Evolutionary conservation across 805 yeast genomes (phyloP).

Genomic region (Helenozyma rhizophorensis): DNA sequence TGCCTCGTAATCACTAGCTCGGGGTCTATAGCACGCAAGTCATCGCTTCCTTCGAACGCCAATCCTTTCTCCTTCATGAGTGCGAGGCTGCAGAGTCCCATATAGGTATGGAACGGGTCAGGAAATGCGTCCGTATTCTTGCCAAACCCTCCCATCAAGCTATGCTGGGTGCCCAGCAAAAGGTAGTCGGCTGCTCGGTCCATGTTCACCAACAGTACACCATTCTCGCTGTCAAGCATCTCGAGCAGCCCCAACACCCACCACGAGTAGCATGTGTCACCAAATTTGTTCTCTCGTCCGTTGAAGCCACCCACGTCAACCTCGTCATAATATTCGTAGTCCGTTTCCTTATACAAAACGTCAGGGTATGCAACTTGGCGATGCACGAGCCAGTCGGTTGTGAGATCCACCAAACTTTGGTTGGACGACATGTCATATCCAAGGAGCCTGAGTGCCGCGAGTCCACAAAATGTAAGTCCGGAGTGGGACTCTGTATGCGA

Average conservation of each 20-base stretch:
- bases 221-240: conserved; percentile 28
- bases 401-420: conserved; percentile 19
- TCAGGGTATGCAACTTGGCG: conserved; percentile 48
- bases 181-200: conserved; percentile 41
- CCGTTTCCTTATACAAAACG: conserved; percentile 22
- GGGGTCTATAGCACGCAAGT: conserved; percentile 8
- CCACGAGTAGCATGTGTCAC: conserved; percentile 86
- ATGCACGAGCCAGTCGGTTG: conserved; percentile 57
- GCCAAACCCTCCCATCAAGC: conserved; percentile 69
- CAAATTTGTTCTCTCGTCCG: conserved; percentile 80
- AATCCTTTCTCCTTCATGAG: conserved; percentile 16
- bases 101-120: conserved; percentile 65
- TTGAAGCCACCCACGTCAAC: conserved; percentile 74
- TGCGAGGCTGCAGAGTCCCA: conserved; percentile 54
- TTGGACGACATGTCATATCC: conserved; percentile 14
- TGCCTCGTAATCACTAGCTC: conserved; percentile 12
- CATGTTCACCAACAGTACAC: conserved; percentile 31
- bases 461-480: conserved; percentile 83
- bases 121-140: conserved; percentile 62
- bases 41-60: conserved; percentile 4
- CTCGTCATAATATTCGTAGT: conserved; percentile 35
- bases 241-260: conserved; percentile 67
- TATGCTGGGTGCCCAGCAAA: conserved; percentile 53
- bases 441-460: conserved; percentile 52
- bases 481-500: conserved; percentile 67